phyloP scores from a whole-genome alignment of 108 stramenopile species.

The Licmophora abbreviata region DNA sequence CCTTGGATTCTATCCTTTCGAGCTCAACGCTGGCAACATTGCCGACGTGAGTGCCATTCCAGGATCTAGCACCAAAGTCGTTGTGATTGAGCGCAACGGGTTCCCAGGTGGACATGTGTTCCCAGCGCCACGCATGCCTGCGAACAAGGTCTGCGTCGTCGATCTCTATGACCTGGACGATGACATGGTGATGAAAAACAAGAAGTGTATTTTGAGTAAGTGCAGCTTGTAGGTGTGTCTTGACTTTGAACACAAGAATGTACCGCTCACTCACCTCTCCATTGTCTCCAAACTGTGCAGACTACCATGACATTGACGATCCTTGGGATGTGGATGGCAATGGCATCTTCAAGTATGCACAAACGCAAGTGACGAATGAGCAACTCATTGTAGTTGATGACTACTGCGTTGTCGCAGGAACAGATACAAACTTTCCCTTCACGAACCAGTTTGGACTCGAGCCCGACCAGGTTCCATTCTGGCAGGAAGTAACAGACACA shows the following conservation, averaged over 20 bases:
- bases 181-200: slow-evolving; percentile 29
- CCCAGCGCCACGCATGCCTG: slow-evolving; percentile 19
- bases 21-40: slow-evolving; percentile 26
- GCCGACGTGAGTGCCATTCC: slow-evolving; percentile 31
- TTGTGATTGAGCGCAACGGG: slow-evolving; percentile 32
- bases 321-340: slow-evolving; percentile 39
- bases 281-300: too few relatives aligned
- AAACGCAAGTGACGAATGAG: slow-evolving; percentile 31
- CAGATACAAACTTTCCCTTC: slow-evolving; percentile 20
- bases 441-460: slow-evolving; percentile 11
- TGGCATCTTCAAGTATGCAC: slow-evolving; percentile 30
- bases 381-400: slow-evolving; percentile 29
- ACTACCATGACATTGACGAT: slow-evolving; percentile 14
- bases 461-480: slow-evolving; percentile 9
- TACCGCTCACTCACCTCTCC: too few relatives aligned
- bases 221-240: too few relatives aligned
- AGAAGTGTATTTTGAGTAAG: slow-evolving; percentile 31
- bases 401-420: slow-evolving; percentile 31
- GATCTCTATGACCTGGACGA: slow-evolving; percentile 18
- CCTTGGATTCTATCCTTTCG: slow-evolving; percentile 26
- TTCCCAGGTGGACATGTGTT: slow-evolving; percentile 25
- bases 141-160: slow-evolving; percentile 31
- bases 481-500: slow-evolving; percentile 24
- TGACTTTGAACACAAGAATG: too few relatives aligned
- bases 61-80: slow-evolving; percentile 14